Evolutionary conservation across 78 protist species (phyloP).

Genomic region (Ministeria vibrans): DNA sequence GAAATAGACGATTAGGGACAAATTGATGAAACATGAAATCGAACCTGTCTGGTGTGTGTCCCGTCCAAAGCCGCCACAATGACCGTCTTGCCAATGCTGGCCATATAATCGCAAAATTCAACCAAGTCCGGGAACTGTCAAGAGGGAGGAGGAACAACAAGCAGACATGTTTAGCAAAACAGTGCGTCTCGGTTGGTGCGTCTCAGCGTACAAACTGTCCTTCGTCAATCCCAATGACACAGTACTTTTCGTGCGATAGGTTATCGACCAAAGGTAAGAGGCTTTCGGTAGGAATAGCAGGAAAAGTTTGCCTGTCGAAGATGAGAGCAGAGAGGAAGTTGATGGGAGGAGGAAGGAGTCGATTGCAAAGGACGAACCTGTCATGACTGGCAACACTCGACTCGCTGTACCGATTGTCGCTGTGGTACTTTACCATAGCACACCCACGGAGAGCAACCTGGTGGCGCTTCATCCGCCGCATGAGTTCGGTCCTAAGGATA

Average conservation of each 20-base stretch:
- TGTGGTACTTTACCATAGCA: slow-evolving; percentile 49
- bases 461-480: slow-evolving; percentile 62
- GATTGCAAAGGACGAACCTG: slow-evolving; percentile 18
- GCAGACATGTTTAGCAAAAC: not conserved
- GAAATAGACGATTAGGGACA: not conserved
- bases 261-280: slow-evolving; percentile 33
- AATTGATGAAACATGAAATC: no score
- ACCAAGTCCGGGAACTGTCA: slow-evolving; percentile 74
- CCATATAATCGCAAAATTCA: slow-evolving; percentile 62
- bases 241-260: slow-evolving; percentile 29
- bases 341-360: slow-evolving; percentile 5
- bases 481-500: slow-evolving; percentile 68
- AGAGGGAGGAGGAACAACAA: not conserved
- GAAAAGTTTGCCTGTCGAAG: not conserved
- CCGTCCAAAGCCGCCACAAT: slow-evolving; percentile 85
- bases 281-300: slow-evolving; percentile 48
- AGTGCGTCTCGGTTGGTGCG: not conserved
- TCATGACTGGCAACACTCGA: slow-evolving; percentile 64
- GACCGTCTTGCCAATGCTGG: slow-evolving; percentile 79
- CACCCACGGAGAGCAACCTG: slow-evolving; percentile 51
- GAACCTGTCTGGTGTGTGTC: no score
- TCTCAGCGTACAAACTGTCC: slow-evolving; percentile 67
- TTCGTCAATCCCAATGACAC: slow-evolving; percentile 87
- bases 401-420: slow-evolving; percentile 62
- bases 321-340: not conserved